phyloP scores from a whole-genome alignment of 225 moss, liverwort and hornwort species.

The Polytrichum commune region DNA sequence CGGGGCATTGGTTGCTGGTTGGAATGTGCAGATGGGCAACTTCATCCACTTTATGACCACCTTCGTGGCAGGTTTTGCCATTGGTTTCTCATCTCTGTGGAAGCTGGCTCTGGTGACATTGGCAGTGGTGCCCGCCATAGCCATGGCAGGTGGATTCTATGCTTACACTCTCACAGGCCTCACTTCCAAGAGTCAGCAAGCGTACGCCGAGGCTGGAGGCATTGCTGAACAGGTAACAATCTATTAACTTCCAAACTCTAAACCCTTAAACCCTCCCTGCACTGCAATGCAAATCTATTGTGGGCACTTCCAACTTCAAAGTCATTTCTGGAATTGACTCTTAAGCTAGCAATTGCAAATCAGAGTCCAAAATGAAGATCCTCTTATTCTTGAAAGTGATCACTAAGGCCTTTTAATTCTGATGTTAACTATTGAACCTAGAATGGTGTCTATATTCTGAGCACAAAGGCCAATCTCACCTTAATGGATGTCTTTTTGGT shows the following conservation, averaged over 20 bases:
- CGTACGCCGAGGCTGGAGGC: constrained; percentile 60
- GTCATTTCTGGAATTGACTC: too few relatives aligned
- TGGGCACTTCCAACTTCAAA: too few relatives aligned
- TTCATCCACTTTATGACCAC: constrained; percentile 65
- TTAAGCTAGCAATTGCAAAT: too few relatives aligned
- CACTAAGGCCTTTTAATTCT: too few relatives aligned
- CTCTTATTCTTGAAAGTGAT: too few relatives aligned
- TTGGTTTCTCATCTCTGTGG: constrained; percentile 63
- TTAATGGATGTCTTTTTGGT: too few relatives aligned
- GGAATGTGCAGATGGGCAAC: constrained; percentile 73
- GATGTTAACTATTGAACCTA: too few relatives aligned
- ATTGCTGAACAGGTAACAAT: constrained; percentile 62
- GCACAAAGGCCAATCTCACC: too few relatives aligned
- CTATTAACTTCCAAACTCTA: not conserved
- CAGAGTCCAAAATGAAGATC: too few relatives aligned
- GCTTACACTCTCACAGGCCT: constrained; percentile 45
- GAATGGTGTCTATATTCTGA: too few relatives aligned
- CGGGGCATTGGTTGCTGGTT: not conserved
- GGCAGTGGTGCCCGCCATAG: constrained; percentile 72
- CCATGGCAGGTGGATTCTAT: constrained; percentile 58
- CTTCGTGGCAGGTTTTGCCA: constrained; percentile 59
- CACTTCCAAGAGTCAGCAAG: constrained; percentile 47
- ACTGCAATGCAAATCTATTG: too few relatives aligned
- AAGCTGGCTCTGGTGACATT: constrained; percentile 76
- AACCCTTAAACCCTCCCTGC: too few relatives aligned